Conservation (phyloP, 768 basidiomycete species). For the Agrocybe praecox region DNA sequence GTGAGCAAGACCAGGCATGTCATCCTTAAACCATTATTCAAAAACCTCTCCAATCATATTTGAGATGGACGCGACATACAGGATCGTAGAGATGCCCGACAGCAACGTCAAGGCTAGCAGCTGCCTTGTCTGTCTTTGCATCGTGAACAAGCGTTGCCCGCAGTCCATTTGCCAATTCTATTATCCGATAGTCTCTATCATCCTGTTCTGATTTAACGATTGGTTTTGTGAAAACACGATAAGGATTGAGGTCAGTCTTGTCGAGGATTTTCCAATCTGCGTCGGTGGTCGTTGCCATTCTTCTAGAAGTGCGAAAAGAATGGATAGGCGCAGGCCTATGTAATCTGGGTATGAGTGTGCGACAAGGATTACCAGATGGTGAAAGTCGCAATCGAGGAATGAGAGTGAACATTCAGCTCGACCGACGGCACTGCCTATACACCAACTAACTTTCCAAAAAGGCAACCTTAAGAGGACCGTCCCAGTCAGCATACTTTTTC, state of each 20-base stretch:
- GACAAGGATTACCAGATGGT: neutral
- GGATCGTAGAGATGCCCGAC: constrained; percentile 96
- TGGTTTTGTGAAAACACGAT: constrained; percentile 25
- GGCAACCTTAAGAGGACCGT: constrained; percentile 15
- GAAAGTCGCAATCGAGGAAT: constrained; percentile 15
- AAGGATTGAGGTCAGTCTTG: constrained; percentile 15
- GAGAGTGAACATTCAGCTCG: constrained; percentile 19
- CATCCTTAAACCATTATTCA: constrained; percentile 48
- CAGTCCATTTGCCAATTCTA: constrained; percentile 88
- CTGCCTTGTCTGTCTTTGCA: constrained; percentile 86
- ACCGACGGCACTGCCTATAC: constrained; percentile 1
- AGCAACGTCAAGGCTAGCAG: constrained; percentile 91
- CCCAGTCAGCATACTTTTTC: constrained; percentile 6
- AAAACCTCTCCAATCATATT: constrained; percentile 26
- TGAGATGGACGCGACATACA: constrained; percentile 44
- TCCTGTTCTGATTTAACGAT: constrained; percentile 78
- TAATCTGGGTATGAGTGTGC: neutral
- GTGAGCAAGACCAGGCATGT: constrained; percentile 92
- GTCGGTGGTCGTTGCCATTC: constrained; percentile 18
- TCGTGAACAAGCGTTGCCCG: constrained; percentile 86
- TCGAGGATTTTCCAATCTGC: constrained; percentile 23
- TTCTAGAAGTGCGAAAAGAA: neutral
- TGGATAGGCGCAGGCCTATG: neutral
- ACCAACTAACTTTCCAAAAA: constrained; percentile 1
- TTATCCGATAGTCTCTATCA: constrained; percentile 77